phyloP scores from a whole-genome alignment of 371 early-diverging fungal genomes.

The Mucor saturninus region DNA sequence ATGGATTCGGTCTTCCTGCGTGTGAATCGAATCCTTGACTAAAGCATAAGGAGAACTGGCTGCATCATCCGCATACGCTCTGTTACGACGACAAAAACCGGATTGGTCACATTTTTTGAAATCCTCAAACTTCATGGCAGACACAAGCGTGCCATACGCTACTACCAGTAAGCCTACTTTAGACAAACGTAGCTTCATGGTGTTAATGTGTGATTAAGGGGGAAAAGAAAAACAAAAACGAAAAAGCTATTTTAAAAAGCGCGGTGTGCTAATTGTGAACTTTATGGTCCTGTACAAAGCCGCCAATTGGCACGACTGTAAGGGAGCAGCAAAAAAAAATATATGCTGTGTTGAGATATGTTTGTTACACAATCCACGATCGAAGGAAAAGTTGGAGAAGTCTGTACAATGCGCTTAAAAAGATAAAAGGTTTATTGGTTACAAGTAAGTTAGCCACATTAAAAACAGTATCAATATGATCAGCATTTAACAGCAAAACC shows the following conservation, averaged over 20 bases:
- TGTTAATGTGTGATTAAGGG: not conserved
- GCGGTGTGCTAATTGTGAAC: no score
- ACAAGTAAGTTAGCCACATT: no score
- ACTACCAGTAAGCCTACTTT: slow-evolving; percentile 17
- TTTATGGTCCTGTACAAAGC: no score
- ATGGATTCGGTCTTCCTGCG: slow-evolving; percentile 53
- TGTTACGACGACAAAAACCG: slow-evolving; percentile 90
- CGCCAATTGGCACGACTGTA: no score
- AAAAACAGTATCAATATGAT: no score
- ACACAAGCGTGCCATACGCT: slow-evolving; percentile 5
- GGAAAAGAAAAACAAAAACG: not conserved
- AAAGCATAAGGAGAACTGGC: slow-evolving; percentile 67
- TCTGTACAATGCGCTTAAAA: no score
- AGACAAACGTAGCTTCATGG: slow-evolving; percentile 9
- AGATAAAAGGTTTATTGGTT: no score
- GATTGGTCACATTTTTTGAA: slow-evolving; percentile 91
- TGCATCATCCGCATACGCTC: slow-evolving; percentile 77
- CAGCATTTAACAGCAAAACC: no score
- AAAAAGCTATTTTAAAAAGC: not conserved
- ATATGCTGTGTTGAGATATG: no score
- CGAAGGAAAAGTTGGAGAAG: no score
- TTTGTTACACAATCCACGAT: no score
- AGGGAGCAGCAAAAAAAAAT: no score
- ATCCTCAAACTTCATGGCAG: slow-evolving; percentile 68
- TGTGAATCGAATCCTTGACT: slow-evolving; percentile 50